These are phyloP conservation scores for Oidiodendron maius DNA, from an alignment of 495 filamentous ascomycete species.

Conservation along the genomic window DNA sequence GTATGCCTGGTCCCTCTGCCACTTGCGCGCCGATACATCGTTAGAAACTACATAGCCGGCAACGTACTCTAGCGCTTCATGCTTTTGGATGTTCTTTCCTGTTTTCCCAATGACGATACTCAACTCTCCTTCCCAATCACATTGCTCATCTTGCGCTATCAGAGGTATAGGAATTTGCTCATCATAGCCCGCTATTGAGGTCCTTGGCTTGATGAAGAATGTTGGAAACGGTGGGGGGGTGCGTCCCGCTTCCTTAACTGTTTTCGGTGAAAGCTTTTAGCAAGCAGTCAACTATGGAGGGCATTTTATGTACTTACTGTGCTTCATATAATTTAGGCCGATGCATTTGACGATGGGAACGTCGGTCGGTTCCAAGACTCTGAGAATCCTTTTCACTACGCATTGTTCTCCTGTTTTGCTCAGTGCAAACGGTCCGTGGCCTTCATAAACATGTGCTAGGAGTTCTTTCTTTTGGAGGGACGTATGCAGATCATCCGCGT, in stretches of 20 bases:
- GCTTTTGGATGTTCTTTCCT: constrained; percentile 35
- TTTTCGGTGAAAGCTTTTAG: background rate
- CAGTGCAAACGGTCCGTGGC: constrained; percentile 8
- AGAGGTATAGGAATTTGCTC: constrained; percentile 30
- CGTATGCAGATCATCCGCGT: background rate
- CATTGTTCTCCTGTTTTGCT: background rate
- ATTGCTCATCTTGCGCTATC: constrained; percentile 40
- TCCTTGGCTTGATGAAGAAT: constrained; percentile 31
- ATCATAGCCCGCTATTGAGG: background rate
- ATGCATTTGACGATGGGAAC: constrained; percentile 34
- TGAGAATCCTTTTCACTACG: constrained; percentile 27
- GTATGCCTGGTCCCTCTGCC: constrained; percentile 35
- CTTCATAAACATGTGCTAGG: background rate
- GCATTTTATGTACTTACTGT: constrained; percentile 28
- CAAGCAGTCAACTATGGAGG: background rate
- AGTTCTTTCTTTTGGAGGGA: background rate
- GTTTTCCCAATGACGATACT: constrained; percentile 36
- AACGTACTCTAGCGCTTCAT: constrained; percentile 37
- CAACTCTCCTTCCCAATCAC: constrained; percentile 48
- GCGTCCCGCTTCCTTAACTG: constrained; percentile 42
- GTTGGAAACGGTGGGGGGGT: constrained; percentile 39
- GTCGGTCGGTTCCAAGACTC: constrained; percentile 25
- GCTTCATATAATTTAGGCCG: constrained; percentile 33
- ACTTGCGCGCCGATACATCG: constrained; percentile 41
- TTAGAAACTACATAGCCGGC: constrained; percentile 42